These are phyloP conservation scores for Paecilomyces fulvus DNA, from an alignment of 2,329 filamentous ascomycete species.

Conservation along the genomic window DNA sequence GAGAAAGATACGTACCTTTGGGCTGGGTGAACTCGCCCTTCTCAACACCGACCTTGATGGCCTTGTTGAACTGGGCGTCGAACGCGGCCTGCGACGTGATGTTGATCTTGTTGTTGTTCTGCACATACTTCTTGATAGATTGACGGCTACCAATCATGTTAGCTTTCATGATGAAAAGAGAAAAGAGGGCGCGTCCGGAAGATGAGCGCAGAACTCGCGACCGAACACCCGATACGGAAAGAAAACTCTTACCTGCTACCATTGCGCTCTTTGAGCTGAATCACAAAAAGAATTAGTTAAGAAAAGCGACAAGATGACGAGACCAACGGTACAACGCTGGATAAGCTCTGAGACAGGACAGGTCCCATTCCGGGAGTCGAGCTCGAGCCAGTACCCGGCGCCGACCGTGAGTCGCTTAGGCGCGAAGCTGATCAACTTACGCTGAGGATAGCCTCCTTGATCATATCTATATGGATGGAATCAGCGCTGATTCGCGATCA, in stretches of 20 bases:
- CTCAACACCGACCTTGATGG: conserved; percentile 71
- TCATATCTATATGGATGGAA: conserved; percentile 53
- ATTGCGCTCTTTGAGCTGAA: conserved; percentile 61
- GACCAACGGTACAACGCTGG: neutral
- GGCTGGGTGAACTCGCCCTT: conserved; percentile 81
- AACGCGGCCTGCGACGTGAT: conserved; percentile 49
- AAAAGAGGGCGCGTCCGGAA: conserved; percentile 8
- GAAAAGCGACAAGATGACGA: neutral
- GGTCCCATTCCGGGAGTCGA: conserved; percentile 27
- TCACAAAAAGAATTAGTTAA: conserved; percentile 18
- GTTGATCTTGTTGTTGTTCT: conserved; percentile 59
- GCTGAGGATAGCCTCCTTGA: conserved; percentile 62
- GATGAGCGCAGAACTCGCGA: conserved; percentile 10
- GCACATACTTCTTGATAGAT: conserved; percentile 67
- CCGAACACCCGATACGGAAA: conserved; percentile 9
- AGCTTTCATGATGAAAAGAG: conserved; percentile 3
- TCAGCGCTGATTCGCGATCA: conserved; percentile 50
- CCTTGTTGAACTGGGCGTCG: conserved; percentile 76
- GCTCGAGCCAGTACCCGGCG: conserved; percentile 26
- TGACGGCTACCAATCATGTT: conserved; percentile 47
- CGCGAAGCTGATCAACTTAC: conserved; percentile 52
- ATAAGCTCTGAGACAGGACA: conserved; percentile 10
- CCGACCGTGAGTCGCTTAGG: conserved; percentile 31
- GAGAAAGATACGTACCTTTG: conserved; percentile 60
- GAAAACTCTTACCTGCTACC: conserved; percentile 55